Percentiles rank a stretch among this genome's conserved stretches.
Evolutionary conservation across 1,284 basidiomycete genomes (phyloP).

Genomic region (Trametes polyzona): DNA sequence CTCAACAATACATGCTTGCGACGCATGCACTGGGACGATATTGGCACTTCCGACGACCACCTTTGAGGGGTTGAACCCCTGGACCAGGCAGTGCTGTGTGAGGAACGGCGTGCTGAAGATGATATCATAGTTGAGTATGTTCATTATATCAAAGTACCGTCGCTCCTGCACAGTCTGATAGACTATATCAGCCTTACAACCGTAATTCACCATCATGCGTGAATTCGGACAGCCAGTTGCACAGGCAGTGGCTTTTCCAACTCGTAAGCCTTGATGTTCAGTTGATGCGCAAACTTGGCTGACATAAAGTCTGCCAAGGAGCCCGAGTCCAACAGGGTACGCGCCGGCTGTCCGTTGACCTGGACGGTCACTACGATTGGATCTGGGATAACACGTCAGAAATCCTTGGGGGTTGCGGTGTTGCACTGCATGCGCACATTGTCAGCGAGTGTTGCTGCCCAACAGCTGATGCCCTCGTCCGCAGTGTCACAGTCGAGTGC

Average conservation of each 20-base stretch:
- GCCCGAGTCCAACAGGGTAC: slow-evolving; percentile 7
- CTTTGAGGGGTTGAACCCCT: slow-evolving; percentile 27
- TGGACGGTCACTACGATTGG: not conserved
- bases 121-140: slow-evolving; percentile 25
- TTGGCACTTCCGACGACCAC: slow-evolving; percentile 23
- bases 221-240: slow-evolving; percentile 12
- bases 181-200: not conserved
- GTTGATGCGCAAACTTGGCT: slow-evolving; percentile 8
- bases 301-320: slow-evolving; percentile 16
- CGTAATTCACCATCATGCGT: slow-evolving; percentile 7
- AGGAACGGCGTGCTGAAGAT: slow-evolving; percentile 32
- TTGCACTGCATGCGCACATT: slow-evolving; percentile 19
- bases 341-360: slow-evolving; percentile 8
- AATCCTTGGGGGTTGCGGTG: not conserved
- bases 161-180: slow-evolving; percentile 37
- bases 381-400: slow-evolving; percentile 3
- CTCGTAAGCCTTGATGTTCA: not conserved
- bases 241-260: slow-evolving; percentile 11
- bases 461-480: too few relatives aligned
- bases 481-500: too few relatives aligned
- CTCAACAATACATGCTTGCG: slow-evolving; percentile 8
- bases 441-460: too few relatives aligned
- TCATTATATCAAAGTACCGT: slow-evolving; percentile 36
- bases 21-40: slow-evolving; percentile 23
- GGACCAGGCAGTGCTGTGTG: slow-evolving; percentile 25